phyloP scores from a whole-genome alignment of 768 basidiomycete genomes.

The Leccinum uliginosum region DNA sequence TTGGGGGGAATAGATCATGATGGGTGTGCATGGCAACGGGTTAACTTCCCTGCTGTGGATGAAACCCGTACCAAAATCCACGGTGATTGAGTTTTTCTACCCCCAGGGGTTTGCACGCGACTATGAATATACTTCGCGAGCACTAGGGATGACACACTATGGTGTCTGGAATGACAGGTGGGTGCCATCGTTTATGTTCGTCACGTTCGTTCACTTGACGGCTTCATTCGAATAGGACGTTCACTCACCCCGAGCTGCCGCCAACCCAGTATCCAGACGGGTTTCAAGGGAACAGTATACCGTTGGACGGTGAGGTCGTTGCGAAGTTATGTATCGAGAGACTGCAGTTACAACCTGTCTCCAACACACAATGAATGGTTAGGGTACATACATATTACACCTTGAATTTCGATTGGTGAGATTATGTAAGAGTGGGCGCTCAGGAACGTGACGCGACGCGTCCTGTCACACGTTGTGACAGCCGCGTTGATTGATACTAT shows the following conservation, averaged over 20 bases:
- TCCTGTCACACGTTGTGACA: constrained; percentile 21
- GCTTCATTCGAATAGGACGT: constrained; percentile 42
- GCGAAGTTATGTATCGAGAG: constrained; percentile 57
- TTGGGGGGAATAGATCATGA: constrained; percentile 65
- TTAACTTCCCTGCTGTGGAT: constrained; percentile 89
- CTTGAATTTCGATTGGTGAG: too few species aligned
- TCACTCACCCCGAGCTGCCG: constrained; percentile 72
- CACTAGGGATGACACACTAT: constrained; percentile 78
- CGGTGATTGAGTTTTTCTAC: constrained; percentile 91
- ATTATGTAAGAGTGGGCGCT: too few species aligned
- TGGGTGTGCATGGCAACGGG: constrained; percentile 93
- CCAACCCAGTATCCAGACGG: constrained; percentile 72
- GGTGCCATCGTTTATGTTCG: constrained; percentile 12
- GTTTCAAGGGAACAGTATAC: constrained; percentile 87
- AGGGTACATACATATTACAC: not conserved
- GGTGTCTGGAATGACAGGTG: constrained; percentile 80
- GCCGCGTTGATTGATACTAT: not conserved
- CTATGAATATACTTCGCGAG: constrained; percentile 78
- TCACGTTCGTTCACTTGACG: not conserved
- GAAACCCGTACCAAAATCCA: constrained; percentile 75
- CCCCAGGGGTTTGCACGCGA: constrained; percentile 82
- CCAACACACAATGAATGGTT: not conserved
- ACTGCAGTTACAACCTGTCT: constrained; percentile 26
- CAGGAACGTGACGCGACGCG: constrained; percentile 6
- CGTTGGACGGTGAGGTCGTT: constrained; percentile 69